Base-by-base conservation (phyloP, 2,329 filamentous ascomycete genomes). In the Trichophyton schoenleinii region DNA sequence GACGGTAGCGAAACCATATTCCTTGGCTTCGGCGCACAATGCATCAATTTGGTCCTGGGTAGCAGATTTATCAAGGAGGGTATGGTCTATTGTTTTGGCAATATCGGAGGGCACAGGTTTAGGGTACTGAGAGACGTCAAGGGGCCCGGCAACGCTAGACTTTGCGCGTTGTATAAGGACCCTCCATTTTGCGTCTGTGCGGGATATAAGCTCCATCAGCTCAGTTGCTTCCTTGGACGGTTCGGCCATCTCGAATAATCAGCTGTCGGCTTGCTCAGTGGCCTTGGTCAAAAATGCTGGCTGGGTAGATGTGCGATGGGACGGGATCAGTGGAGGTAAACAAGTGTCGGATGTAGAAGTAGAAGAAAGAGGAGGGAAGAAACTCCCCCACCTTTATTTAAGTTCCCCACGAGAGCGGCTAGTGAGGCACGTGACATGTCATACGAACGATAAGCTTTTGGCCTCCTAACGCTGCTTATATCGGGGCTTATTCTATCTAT, bases 21-120 rank as follows among this genome's bases (percentile, higher is more conserved):
- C 71, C 58, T 73, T 72, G 3, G 83, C 83, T 72, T 85, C 82
- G 1, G 72, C 72, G 67, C 82, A 85, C 34, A 85, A 71, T 8
- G 68, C 70, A 68, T 82, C 79, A 61, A 85, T 78, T 62, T 81
- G 75, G 15, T 72, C 67, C 3, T 70, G 66, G 31, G 77, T 80
- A 11, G 72, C 73, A 58, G 81, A 79, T 9, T 67, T 62, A 3
- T 70, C 65, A 25, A 78, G 63, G 18, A 75, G 70, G 2, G 76
- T 78, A 64, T 78, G 75, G 64, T 78, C 76, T 63, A 78, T 77
- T 52, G 69, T 70, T 15, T 68, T 68, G 28, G 72, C 67, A 36
- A 75, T 66, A 15, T 63, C 53, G 6, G 69, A 61, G 22, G 72
- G 68, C 9, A 15, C 13, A 36, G 52, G 52, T 15, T 36, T 34